phyloP scores from a whole-genome alignment of 2,329 filamentous ascomycete genomes.

The Penicillium sp. region DNA sequence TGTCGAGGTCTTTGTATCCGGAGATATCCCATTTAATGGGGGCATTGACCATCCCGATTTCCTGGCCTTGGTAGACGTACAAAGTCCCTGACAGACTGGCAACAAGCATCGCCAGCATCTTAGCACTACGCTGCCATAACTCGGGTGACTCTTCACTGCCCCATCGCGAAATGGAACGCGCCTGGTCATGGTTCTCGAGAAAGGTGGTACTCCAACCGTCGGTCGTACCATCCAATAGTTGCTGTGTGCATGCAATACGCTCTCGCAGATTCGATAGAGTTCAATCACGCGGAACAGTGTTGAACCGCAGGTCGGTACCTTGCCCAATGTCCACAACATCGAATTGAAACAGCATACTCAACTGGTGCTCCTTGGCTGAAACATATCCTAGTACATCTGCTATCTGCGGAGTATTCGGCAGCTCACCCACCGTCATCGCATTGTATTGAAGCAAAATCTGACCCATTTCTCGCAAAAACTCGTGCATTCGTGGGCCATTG shows the following conservation, averaged over 20 bases:
- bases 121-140: conserved; percentile 48
- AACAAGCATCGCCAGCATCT: conserved; percentile 55
- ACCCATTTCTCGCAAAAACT: conserved; percentile 67
- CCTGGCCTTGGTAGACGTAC: conserved; percentile 61
- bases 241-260: conserved; percentile 51
- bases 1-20: conserved; percentile 45
- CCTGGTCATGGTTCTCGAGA: conserved; percentile 64
- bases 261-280: conserved; percentile 50
- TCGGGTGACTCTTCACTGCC: conserved; percentile 50
- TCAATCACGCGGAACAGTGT: conserved; percentile 47
- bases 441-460: conserved; percentile 59
- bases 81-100: conserved; percentile 52
- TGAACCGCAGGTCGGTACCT: conserved; percentile 46
- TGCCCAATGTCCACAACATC: conserved; percentile 55
- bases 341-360: conserved; percentile 66
- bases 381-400: conserved; percentile 60
- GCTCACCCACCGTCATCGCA: conserved; percentile 69
- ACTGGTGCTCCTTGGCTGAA: conserved; percentile 55
- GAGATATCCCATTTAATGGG: conserved; percentile 50
- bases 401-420: conserved; percentile 61
- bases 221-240: conserved; percentile 46
- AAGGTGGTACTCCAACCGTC: conserved; percentile 59
- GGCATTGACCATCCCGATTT: conserved; percentile 60
- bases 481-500: conserved; percentile 68
- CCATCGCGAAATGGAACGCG: conserved; percentile 55